These are phyloP conservation scores for Physaria fendleri DNA, from an alignment of 345 rosid species.

Conservation along the genomic window DNA sequence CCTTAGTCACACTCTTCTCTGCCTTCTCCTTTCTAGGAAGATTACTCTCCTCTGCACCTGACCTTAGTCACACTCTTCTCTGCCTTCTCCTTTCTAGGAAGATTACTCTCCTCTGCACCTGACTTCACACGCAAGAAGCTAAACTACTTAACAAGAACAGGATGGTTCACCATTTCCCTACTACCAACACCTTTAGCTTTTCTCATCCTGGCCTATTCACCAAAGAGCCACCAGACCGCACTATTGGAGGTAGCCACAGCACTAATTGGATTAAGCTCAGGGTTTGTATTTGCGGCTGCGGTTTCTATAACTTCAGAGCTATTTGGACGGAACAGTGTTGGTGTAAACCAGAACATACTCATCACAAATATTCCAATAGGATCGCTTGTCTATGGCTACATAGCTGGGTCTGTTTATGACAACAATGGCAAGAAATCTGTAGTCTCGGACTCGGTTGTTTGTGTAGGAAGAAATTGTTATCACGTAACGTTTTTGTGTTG, in stretches of 20 bases:
- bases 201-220: constrained; percentile 43
- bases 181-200: constrained; percentile 73
- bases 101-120: constrained; percentile 71
- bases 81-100: constrained; percentile 74
- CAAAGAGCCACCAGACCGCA: constrained; percentile 28
- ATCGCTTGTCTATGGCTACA: constrained; percentile 62
- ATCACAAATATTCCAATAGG: constrained; percentile 90
- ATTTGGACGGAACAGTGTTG: constrained; percentile 65
- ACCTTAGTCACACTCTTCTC: no score
- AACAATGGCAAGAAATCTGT: not conserved
- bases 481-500: constrained; percentile 66
- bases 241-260: constrained; percentile 39
- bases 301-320: constrained; percentile 83
- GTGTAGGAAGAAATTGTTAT: constrained; percentile 79
- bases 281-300: constrained; percentile 69
- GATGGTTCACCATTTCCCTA: constrained; percentile 64
- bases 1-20: constrained; percentile 56
- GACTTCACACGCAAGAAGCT: constrained; percentile 61
- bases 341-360: constrained; percentile 89
- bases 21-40: no score
- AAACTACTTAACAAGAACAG: constrained; percentile 53
- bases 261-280: constrained; percentile 69
- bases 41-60: no score
- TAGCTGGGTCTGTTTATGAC: constrained; percentile 73
- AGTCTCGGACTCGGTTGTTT: constrained; percentile 31